phyloP scores from a whole-genome alignment of 345 rosid genomes.

The Trapa incisa region DNA sequence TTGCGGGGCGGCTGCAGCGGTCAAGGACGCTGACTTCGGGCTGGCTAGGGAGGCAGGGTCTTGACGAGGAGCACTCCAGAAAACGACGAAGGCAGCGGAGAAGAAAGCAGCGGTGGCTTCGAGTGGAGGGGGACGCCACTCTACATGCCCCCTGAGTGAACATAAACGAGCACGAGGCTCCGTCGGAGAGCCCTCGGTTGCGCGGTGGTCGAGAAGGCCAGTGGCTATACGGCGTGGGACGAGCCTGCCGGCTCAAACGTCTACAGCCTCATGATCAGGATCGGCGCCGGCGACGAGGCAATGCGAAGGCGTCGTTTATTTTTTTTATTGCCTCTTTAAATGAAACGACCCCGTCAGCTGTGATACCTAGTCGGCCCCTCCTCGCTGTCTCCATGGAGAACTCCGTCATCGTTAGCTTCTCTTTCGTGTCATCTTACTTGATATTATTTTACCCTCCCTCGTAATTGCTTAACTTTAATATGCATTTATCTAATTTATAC shows the following conservation, averaged over 20 bases:
- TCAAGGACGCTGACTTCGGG: slow-evolving; percentile 70
- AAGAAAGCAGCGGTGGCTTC: neutral
- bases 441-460: too few species aligned
- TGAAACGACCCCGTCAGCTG: slow-evolving; percentile 41
- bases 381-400: slow-evolving; percentile 82
- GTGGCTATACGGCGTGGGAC: slow-evolving; percentile 57
- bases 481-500: neutral
- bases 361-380: slow-evolving; percentile 32
- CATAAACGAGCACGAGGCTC: slow-evolving; percentile 44
- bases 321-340: too few species aligned
- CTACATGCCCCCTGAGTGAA: slow-evolving; percentile 69
- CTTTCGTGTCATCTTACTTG: slow-evolving; percentile 58
- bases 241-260: slow-evolving; percentile 18
- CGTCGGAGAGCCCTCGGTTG: slow-evolving; percentile 89
- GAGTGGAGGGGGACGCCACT: slow-evolving; percentile 64
- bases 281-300: slow-evolving; percentile 42
- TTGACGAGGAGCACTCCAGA: neutral
- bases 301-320: too few species aligned
- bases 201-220: slow-evolving; percentile 60
- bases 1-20: slow-evolving; percentile 6
- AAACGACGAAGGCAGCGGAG: neutral
- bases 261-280: slow-evolving; percentile 34
- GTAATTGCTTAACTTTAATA: too few species aligned
- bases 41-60: slow-evolving; percentile 36
- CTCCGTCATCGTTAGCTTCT: slow-evolving; percentile 89